Conservation (phyloP, 331 rosid genomes). For the Pyracantha coccinea region DNA sequence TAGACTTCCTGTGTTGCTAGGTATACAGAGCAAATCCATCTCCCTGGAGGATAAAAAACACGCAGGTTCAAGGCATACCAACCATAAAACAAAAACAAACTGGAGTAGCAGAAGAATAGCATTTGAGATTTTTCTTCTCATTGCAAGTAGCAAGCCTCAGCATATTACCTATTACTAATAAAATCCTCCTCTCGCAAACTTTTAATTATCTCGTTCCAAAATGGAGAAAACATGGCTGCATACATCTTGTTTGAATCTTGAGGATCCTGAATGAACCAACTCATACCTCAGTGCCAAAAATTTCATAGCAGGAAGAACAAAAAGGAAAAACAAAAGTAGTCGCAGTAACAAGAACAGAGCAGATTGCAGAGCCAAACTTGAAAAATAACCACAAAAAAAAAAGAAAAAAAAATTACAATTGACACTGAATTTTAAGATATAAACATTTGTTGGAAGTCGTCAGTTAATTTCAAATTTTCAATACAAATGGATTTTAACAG, state of each 20-base stretch:
- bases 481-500: neutral
- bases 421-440: neutral
- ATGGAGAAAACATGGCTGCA: conserved; percentile 89
- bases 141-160: conserved; percentile 16
- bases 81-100: conserved; percentile 7
- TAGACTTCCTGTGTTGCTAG: conserved; percentile 88
- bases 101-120: neutral
- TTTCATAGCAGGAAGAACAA: neutral
- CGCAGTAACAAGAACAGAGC: neutral
- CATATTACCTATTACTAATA: conserved; percentile 69
- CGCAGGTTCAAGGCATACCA: neutral
- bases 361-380: neutral
- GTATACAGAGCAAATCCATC: conserved; percentile 82
- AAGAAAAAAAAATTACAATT: too few relatives aligned
- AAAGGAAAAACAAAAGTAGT: neutral
- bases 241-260: conserved; percentile 54
- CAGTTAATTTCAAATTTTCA: neutral
- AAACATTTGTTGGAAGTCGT: neutral
- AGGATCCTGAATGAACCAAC: conserved; percentile 47
- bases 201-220: conserved; percentile 95
- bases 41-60: conserved; percentile 50
- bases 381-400: neutral
- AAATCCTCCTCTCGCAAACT: conserved; percentile 94
- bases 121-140: conserved; percentile 1
- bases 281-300: neutral